Evolutionary conservation across 495 filamentous ascomycete genomes (phyloP).

Genomic region (Neurospora sublineolata): DNA sequence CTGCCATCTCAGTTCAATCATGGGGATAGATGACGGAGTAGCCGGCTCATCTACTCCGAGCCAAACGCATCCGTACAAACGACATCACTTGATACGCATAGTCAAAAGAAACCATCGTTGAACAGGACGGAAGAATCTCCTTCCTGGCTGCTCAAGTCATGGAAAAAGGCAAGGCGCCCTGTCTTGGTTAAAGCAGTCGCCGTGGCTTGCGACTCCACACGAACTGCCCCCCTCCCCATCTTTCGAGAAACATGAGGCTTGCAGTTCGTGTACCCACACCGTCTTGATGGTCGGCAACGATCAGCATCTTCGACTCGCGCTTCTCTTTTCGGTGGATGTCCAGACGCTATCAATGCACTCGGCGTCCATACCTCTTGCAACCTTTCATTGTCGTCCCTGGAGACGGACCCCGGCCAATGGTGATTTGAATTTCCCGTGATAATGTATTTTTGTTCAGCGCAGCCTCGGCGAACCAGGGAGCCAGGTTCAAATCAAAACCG

Average conservation of each 20-base stretch:
- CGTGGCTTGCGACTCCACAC: not conserved
- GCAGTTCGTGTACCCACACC: not conserved
- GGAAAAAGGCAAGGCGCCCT: not conserved
- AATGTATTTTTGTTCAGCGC: constrained; percentile 8
- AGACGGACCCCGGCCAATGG: constrained; percentile 3
- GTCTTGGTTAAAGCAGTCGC: not conserved
- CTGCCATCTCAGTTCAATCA: not conserved
- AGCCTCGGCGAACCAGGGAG: not conserved
- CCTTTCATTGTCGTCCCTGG: constrained; percentile 1
- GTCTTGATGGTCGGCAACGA: not conserved
- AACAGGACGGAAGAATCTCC: not conserved
- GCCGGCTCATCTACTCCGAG: not conserved
- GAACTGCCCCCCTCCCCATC: not conserved
- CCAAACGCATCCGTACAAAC: not conserved
- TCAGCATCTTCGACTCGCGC: not conserved
- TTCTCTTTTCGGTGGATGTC: not conserved
- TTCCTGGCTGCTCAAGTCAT: not conserved
- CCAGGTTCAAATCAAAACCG: not conserved
- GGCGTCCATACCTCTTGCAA: constrained; percentile 1
- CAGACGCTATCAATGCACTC: not conserved
- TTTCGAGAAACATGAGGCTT: not conserved
- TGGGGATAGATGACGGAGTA: not conserved
- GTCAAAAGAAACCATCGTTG: not conserved
- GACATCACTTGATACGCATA: not conserved
- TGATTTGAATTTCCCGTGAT: not conserved